Percentiles rank a stretch among this genome's conserved stretches.
These are phyloP conservation scores for Monilinia fructigena DNA, from an alignment of 2,329 filamentous ascomycete genomes.

Conservation along the genomic window DNA sequence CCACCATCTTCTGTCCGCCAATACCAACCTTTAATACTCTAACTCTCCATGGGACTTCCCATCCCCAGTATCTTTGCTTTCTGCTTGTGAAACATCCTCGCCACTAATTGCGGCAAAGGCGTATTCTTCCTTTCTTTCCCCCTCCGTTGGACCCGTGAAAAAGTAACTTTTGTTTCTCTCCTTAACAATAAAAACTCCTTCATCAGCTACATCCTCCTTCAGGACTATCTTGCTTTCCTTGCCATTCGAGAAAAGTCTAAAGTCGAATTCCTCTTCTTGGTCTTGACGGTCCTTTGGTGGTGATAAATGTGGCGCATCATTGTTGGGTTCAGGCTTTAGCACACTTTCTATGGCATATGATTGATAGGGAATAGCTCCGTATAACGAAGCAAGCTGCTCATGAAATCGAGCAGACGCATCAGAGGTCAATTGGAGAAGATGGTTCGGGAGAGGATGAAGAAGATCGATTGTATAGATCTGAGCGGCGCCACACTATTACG, in stretches of 20 bases:
- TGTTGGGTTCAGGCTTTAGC: slow-evolving; percentile 27
- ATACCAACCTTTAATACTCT: slow-evolving; percentile 43
- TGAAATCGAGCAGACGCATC: slow-evolving; percentile 28
- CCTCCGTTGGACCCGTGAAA: slow-evolving; percentile 44
- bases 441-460: slow-evolving; percentile 27
- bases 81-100: slow-evolving; percentile 50
- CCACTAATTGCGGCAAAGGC: slow-evolving; percentile 50
- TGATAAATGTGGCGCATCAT: slow-evolving; percentile 29
- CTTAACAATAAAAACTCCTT: slow-evolving; percentile 45
- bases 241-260: slow-evolving; percentile 53
- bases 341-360: background rate
- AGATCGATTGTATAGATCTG: slow-evolving; percentile 48
- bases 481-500: slow-evolving; percentile 51
- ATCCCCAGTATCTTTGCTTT: slow-evolving; percentile 52
- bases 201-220: slow-evolving; percentile 42
- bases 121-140: slow-evolving; percentile 44
- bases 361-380: slow-evolving; percentile 28
- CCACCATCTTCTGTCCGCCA: slow-evolving; percentile 34
- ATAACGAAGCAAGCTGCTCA: slow-evolving; percentile 32
- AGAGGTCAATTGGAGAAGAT: slow-evolving; percentile 33
- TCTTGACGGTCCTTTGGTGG: slow-evolving; percentile 15
- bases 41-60: slow-evolving; percentile 61
- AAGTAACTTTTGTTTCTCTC: slow-evolving; percentile 52
- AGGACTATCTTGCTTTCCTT: slow-evolving; percentile 49
- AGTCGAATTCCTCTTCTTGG: slow-evolving; percentile 50